Percentiles rank a stretch among this genome's conserved stretches.
Conservation (phyloP, 2,329 filamentous ascomycete species). For the Neurospora sp. region DNA sequence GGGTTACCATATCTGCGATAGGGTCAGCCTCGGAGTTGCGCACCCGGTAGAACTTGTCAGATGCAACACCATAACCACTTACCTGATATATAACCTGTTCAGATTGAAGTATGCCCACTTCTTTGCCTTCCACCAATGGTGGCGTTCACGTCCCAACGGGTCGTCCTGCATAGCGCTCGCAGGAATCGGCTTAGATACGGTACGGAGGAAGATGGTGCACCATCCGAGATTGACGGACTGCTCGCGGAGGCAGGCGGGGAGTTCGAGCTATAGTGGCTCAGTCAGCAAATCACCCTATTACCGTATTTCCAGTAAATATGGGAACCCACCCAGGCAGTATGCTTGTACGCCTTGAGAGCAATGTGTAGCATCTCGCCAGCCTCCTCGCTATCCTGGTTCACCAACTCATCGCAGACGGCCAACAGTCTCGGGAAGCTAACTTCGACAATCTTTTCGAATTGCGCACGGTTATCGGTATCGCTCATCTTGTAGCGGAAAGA, state of each 20-base stretch:
- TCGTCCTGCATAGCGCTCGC: constrained; percentile 69
- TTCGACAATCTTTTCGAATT: constrained; percentile 92
- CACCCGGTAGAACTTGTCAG: background rate
- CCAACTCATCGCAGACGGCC: constrained; percentile 75
- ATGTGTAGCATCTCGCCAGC: constrained; percentile 95
- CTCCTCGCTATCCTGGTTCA: constrained; percentile 85
- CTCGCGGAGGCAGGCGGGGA: constrained; percentile 66
- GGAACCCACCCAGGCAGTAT: constrained; percentile 79
- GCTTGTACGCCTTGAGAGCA: constrained; percentile 94
- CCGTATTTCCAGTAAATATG: background rate
- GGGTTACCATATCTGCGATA: constrained; percentile 75
- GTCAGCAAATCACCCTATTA: constrained; percentile 18
- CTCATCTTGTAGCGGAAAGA: constrained; percentile 87
- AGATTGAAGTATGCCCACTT: constrained; percentile 99
- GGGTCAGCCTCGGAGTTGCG: constrained; percentile 17
- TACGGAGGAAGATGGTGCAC: constrained; percentile 90
- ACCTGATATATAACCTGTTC: constrained; percentile 91
- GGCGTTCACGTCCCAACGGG: constrained; percentile 74
- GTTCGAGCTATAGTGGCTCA: constrained; percentile 59
- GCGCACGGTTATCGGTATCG: constrained; percentile 63
- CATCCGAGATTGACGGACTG: constrained; percentile 82
- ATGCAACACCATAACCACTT: constrained; percentile 18
- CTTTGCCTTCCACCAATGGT: constrained; percentile 99
- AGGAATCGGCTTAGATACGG: constrained; percentile 77
- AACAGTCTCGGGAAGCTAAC: constrained; percentile 82